Percentiles rank a stretch among this genome's conserved stretches.
Evolutionary conservation across 108 stramenopile genomes (phyloP).

Genomic region (Cyclotella atomus): DNA sequence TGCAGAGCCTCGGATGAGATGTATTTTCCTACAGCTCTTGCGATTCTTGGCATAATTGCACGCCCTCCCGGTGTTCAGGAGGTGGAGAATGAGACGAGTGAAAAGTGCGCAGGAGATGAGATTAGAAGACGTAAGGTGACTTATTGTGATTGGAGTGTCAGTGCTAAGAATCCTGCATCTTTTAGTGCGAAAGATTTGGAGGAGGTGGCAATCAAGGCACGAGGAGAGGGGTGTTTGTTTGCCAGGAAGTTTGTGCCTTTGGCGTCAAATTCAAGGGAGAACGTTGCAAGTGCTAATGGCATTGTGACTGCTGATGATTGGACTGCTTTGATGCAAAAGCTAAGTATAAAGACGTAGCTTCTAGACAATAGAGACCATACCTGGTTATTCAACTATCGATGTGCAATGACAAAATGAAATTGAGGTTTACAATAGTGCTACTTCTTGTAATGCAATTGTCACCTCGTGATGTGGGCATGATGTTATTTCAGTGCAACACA

Average conservation of each 20-base stretch:
- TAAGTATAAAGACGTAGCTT: not conserved
- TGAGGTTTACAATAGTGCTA: conserved; percentile 4
- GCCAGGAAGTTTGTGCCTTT: conserved; percentile 78
- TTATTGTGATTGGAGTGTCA: conserved; percentile 84
- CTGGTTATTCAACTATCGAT: too few species aligned
- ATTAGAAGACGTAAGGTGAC: conserved; percentile 65
- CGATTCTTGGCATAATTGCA: conserved; percentile 62
- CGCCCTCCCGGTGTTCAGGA: conserved; percentile 14
- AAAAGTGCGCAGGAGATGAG: conserved; percentile 35
- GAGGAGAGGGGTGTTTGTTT: conserved; percentile 77
- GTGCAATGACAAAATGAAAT: not conserved
- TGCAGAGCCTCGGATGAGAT: conserved; percentile 87
- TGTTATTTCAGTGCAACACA: not conserved
- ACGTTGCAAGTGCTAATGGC: conserved; percentile 10
- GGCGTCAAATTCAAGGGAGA: conserved; percentile 2
- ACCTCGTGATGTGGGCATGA: not conserved
- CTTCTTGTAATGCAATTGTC: not conserved
- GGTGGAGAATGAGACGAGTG: conserved; percentile 22
- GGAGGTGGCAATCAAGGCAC: conserved; percentile 62
- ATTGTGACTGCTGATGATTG: conserved; percentile 37
- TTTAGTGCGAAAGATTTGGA: conserved; percentile 66
- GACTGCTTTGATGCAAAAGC: conserved; percentile 22
- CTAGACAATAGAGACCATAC: too few species aligned
- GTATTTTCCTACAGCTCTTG: conserved; percentile 82
- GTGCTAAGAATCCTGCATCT: conserved; percentile 79